Evolutionary conservation across 306 rosid species (phyloP).

Genomic region (Adenanthera pavonina): DNA sequence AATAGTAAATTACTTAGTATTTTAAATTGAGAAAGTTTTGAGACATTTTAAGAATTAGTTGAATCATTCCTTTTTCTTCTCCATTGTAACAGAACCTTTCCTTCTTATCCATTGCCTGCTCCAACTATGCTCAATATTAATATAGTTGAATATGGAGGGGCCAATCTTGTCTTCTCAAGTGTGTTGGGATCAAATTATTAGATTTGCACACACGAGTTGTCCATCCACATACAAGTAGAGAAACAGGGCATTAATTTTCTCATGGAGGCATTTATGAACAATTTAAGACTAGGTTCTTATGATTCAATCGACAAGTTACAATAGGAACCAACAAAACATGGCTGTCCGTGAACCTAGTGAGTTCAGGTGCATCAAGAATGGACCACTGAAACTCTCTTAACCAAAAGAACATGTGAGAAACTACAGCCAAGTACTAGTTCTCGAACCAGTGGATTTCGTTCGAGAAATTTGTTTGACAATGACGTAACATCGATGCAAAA

Average conservation of each 20-base stretch:
- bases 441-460: not conserved
- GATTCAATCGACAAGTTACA: not conserved
- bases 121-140: not conserved
- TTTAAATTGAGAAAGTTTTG: not conserved
- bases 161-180: not conserved
- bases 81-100: not conserved
- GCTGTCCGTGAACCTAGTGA: not conserved
- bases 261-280: not conserved
- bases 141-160: not conserved
- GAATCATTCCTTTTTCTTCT: not conserved
- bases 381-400: not conserved
- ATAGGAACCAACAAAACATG: not conserved
- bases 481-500: not conserved
- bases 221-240: not conserved
- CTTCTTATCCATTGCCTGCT: not conserved
- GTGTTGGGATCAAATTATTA: slow-evolving; percentile 9
- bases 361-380: not conserved
- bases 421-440: slow-evolving; percentile 7
- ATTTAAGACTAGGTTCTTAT: not conserved
- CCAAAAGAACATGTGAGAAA: not conserved
- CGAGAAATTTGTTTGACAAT: not conserved
- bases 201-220: slow-evolving; percentile 15
- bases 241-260: slow-evolving; percentile 6
- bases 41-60: not conserved
- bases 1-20: not conserved